These are phyloP conservation scores for Galerina marginata DNA, from an alignment of 768 basidiomycete genomes.

Conservation along the genomic window DNA sequence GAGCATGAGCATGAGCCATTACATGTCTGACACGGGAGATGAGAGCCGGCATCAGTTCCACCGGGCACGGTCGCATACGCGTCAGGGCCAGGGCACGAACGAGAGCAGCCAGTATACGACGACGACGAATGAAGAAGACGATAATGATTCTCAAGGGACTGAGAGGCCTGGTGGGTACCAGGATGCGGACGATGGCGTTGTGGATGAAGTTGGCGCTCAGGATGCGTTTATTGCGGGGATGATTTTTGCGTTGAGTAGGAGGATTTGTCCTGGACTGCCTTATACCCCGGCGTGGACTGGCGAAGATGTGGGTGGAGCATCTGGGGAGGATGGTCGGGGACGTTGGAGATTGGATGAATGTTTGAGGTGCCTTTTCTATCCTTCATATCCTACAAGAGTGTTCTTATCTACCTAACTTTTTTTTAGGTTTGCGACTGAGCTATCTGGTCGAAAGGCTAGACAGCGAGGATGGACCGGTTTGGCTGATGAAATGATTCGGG, in stretches of 20 bases:
- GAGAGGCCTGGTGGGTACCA: constrained; percentile 50
- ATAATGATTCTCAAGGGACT: constrained; percentile 64
- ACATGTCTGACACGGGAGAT: constrained; percentile 35
- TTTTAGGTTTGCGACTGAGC: constrained; percentile 80
- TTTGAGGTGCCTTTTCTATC: constrained; percentile 54
- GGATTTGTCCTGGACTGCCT: constrained; percentile 75
- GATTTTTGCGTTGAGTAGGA: constrained; percentile 80
- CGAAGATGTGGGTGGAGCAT: constrained; percentile 34
- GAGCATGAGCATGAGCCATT: constrained; percentile 21
- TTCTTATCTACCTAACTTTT: neutral
- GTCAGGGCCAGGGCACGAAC: constrained; percentile 32
- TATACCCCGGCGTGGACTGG: constrained; percentile 64
- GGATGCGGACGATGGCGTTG: constrained; percentile 45
- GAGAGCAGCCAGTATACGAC: constrained; percentile 36
- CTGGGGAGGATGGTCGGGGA: constrained; percentile 48
- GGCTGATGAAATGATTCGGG: constrained; percentile 72
- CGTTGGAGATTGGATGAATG: constrained; percentile 86
- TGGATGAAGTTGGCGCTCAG: constrained; percentile 80
- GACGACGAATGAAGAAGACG: constrained; percentile 44
- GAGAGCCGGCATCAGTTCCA: constrained; percentile 25
- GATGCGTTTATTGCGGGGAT: constrained; percentile 88
- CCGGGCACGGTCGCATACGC: constrained; percentile 24
- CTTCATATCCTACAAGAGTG: neutral
- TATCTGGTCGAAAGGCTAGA: constrained; percentile 77
- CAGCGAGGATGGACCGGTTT: constrained; percentile 67